Conservation (phyloP, 2,329 filamentous ascomycete species). For the Epichloe uncinata region DNA sequence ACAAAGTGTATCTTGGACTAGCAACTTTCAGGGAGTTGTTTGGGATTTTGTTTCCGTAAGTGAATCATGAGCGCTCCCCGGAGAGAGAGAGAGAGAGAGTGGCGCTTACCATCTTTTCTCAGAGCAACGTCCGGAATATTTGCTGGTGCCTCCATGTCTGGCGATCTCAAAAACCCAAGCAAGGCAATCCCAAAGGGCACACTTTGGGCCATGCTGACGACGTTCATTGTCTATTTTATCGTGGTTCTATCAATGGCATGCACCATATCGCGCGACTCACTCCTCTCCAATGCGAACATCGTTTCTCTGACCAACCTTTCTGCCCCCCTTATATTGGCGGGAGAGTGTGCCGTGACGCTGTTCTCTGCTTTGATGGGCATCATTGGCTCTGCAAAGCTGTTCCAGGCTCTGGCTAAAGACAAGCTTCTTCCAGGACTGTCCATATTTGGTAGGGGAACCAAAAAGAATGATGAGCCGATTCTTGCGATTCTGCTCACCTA, state of each 20-base stretch:
- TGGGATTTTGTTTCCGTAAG: constrained; percentile 65
- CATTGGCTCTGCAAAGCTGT: constrained; percentile 70
- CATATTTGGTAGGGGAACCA: constrained; percentile 61
- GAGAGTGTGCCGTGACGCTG: constrained; percentile 69
- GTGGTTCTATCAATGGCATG: constrained; percentile 70
- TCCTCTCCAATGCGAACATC: constrained; percentile 64
- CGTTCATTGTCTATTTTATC: constrained; percentile 60
- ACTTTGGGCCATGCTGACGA: constrained; percentile 61
- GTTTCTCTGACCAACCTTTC: constrained; percentile 75
- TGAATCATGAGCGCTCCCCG: neutral
- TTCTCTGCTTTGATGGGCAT: constrained; percentile 83
- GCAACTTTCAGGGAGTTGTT: constrained; percentile 72
- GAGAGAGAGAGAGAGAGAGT: constrained; percentile 16
- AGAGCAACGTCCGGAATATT: constrained; percentile 43
- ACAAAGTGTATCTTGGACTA: constrained; percentile 46
- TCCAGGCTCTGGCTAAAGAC: constrained; percentile 73
- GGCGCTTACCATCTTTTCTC: neutral
- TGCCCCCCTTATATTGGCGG: constrained; percentile 59
- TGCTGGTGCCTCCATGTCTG: constrained; percentile 79
- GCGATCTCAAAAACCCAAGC: constrained; percentile 70
- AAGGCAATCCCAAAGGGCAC: constrained; percentile 78
- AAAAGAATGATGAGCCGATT: constrained; percentile 59
- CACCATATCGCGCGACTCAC: constrained; percentile 59
- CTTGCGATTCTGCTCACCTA: constrained; percentile 67
- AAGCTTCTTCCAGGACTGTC: constrained; percentile 63